Evolutionary conservation across 2,329 filamentous ascomycete genomes (phyloP), one percentile per base, ranked within the genome.

Genomic region (Microsporum audouinii): DNA sequence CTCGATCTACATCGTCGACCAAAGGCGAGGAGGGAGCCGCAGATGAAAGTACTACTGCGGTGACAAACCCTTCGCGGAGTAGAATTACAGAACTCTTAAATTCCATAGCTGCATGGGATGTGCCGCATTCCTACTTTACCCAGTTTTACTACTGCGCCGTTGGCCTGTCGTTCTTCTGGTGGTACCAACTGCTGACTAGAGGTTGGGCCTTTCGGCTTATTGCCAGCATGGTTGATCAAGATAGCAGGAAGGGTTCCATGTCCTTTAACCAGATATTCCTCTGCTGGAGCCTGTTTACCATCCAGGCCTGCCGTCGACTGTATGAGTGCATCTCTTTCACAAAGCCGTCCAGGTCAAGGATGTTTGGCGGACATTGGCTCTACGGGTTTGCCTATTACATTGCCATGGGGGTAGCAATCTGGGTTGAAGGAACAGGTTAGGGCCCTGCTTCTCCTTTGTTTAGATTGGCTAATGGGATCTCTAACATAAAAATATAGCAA

Each of bases 91-190:
- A 60, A 38, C 53, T 78, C 53, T 75, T 84, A 62, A 82, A 85
- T 67, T 71, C 70, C 61, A 68, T 82, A 23, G 79, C 82, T 38
- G 75, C 72, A 41, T 72, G 81, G 66, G 82, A 83, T 70, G 87
- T 96, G 39, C 91, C 92, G 27, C 94, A 97, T 75, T 82, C 82
- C 64, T 97, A 89, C 85, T 97, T 97, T 73, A 82, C 80, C 49
- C 88, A 94, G 67, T 97, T 96, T 76, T 97, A 99, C 72, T 70
- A 88, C 59, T 72, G 85, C 39, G 92, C 89, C 2, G 75, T 91
- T 3, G 70, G 77, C 1, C 85, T 83, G 62, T 91, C 89, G 0
- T 68, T 84, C 3, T 88, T 91, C 71, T 96, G 91, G 90, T 82
- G 80, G 0, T 73, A 75, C 66, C 86, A 91, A 72, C 81, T 88